These are phyloP conservation scores for Berkeleyomyces rouxiae DNA, from an alignment of 2,329 filamentous ascomycete genomes.

Conservation along the genomic window DNA sequence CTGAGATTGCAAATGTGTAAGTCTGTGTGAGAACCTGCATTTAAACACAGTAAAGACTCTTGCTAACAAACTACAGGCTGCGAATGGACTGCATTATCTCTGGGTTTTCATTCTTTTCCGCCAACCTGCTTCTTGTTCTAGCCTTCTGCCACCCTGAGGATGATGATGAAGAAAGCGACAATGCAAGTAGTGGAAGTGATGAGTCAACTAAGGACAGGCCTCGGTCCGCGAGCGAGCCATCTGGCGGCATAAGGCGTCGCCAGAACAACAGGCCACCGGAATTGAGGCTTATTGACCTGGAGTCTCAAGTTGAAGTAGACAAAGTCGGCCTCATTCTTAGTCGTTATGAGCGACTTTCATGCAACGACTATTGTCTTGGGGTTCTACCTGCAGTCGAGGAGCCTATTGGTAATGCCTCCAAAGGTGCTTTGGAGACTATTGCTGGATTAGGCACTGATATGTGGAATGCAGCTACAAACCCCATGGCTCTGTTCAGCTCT, in stretches of 20 bases:
- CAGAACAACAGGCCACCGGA: slow-evolving; percentile 75
- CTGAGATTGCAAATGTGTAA: slow-evolving; percentile 85
- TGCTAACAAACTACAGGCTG: slow-evolving; percentile 39
- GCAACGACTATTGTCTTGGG: slow-evolving; percentile 81
- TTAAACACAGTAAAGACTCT: not conserved
- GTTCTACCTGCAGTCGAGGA: slow-evolving; percentile 57
- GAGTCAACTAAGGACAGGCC: slow-evolving; percentile 13
- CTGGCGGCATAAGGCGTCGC: slow-evolving; percentile 50
- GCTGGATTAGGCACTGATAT: slow-evolving; percentile 58
- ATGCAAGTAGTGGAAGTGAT: slow-evolving; percentile 12
- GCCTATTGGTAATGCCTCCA: slow-evolving; percentile 24
- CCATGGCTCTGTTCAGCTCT: slow-evolving; percentile 73
- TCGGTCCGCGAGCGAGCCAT: slow-evolving; percentile 39
- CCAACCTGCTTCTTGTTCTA: slow-evolving; percentile 75
- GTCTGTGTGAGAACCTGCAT: slow-evolving; percentile 21
- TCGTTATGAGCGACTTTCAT: slow-evolving; percentile 69
- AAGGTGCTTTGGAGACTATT: slow-evolving; percentile 60
- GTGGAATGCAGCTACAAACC: slow-evolving; percentile 82
- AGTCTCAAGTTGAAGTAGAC: slow-evolving; percentile 72
- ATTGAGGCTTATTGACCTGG: slow-evolving; percentile 75
- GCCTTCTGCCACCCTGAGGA: slow-evolving; percentile 69
- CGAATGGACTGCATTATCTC: slow-evolving; percentile 97
- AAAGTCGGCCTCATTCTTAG: slow-evolving; percentile 75
- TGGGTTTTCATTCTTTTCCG: slow-evolving; percentile 90
- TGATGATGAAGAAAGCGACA: slow-evolving; percentile 35